Base-by-base conservation (phyloP, 2,329 filamentous ascomycete species). In the Talaromyces verruculosus region DNA sequence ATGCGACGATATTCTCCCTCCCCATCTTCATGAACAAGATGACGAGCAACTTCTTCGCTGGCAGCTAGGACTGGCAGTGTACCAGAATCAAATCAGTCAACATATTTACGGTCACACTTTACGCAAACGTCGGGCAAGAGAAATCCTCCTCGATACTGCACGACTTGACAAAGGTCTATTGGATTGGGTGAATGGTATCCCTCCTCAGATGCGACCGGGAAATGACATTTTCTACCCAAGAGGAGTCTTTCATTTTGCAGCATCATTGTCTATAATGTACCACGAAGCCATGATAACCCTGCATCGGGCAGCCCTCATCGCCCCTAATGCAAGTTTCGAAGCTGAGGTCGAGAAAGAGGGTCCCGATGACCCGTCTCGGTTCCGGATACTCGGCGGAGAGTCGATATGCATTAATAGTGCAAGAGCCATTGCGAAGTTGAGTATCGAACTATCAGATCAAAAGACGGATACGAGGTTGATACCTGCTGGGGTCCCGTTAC, bases 251-350 rank as follows among this genome's bases (percentile, higher is more conserved):
- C 61, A 64, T 58, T 13, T 64, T 13, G 61, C 61, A 30, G 61
- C 61, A 2, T 25, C 28, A 28, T 47, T 64, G 22, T 64, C 61
- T 19, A 64, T 64, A 51, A 64, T 58, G 61, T 64, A 64, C 22
- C 61, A 64, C n/a, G 49, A 58, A 57, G 37, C 61, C 37, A 64
- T 64, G 61, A 64, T 64, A 45, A 64, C 61, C 13, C 37, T 64
- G 10, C 61, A 64, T 7, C 13, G 61, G 5, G 61, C 61, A 45
- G 61, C 61, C n/a, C 51, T 64, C 2, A 64, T 64, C 4, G 61
- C 61, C 28, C 37, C 49, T 4, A 64, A 64, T 47, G 49, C 37
- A 64, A 47, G 51, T 37, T 64, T 64, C 25, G 49, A 64, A 25
- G 51, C 22, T 25, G 61, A 64, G 45, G 61, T 64, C 15, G 61